Evolutionary conservation across 306 rosid species (phyloP), one percentile per base, ranked within the genome.

Genomic region (Astragalus membranaceus): DNA sequence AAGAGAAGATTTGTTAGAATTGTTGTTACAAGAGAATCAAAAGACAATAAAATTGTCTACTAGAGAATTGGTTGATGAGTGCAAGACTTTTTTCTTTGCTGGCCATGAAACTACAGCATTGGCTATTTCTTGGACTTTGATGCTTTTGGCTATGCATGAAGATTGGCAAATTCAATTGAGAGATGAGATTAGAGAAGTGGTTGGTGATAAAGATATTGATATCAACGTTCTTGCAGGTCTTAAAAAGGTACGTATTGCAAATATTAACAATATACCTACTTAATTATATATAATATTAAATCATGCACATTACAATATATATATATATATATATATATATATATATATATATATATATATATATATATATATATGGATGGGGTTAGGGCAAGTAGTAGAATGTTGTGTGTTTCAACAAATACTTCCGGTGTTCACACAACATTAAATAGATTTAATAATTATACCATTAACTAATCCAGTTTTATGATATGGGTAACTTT

Each of bases 91-190:
- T 29, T 92, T 89, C 89, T 89, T 92, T 67, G 98, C 89, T 0
- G 96, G 98, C 0, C 95, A 89, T 74, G 98, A 92, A 74, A 92
- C 98, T n/a, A 89, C 96, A 0, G 96, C 98, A 10, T 80, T 92
- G 81, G 95, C 96, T 1, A 79, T 92, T 72, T 82, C 95, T 1
- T 92, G 98, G 98, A 88, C 89, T 20, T 57, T 91, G 83, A 61
- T 91, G 3, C 91, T 88, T 60, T 78, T 91, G 14, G 91, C 91
- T 16, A 60, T 62, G 7, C 84, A 91, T 75, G 57, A 75, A 41
- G 85, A 91, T 10, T 91, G 97, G 97, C 97, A 91, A 80, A 57
- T 2, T 5, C 78, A 80, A 23, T 57, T 91, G 69, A 72, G 97
- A 58, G 82, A 82, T 0, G 97, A 91, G 79, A 82, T 91, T 12